phyloP scores from a whole-genome alignment of 495 filamentous ascomycete species.

The Penicillium paxilli region DNA sequence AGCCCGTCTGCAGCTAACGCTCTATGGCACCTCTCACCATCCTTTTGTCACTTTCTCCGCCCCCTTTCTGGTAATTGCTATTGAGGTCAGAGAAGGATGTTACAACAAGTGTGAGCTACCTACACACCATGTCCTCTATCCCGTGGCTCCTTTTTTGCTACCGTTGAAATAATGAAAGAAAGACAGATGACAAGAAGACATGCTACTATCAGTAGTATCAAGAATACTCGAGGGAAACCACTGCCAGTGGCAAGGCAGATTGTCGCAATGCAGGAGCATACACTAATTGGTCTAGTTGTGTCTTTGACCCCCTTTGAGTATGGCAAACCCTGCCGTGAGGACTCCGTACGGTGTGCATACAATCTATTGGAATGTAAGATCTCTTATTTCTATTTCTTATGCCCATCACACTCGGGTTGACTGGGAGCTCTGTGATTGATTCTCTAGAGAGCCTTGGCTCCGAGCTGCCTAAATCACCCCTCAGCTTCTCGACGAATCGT shows the following conservation, averaged over 20 bases:
- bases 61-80: background rate
- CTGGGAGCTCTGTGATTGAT: constrained; percentile 15
- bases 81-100: background rate
- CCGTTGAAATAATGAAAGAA: too few species aligned
- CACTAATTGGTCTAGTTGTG: too few species aligned
- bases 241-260: too few species aligned
- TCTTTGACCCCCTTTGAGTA: too few species aligned
- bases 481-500: constrained; percentile 6
- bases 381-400: constrained; percentile 13
- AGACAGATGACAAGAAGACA: too few species aligned
- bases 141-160: too few species aligned
- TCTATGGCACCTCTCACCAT: background rate
- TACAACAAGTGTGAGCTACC: background rate
- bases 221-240: too few species aligned
- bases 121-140: background rate
- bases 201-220: too few species aligned
- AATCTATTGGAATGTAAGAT: background rate
- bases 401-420: background rate
- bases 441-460: constrained; percentile 9
- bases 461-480: constrained; percentile 6
- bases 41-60: background rate
- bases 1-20: constrained; percentile 1
- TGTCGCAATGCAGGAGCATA: too few species aligned
- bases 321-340: background rate
- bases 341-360: background rate